Evolutionary conservation across 352 stramenopile genomes (phyloP).

Genomic region (Phytophthora pistaciae): DNA sequence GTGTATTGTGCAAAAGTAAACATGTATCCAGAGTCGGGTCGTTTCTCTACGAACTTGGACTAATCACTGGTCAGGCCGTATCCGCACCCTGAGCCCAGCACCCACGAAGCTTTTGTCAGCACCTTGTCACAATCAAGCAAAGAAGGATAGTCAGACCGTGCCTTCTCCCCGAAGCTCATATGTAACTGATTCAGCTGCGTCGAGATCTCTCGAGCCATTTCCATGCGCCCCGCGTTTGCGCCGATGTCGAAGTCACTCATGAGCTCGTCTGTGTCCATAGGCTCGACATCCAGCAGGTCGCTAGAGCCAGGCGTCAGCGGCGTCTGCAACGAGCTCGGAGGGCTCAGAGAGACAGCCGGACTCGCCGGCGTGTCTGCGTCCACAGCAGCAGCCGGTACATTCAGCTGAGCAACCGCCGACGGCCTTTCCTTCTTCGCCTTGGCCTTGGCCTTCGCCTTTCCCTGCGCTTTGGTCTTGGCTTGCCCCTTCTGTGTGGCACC

Average conservation of each 20-base stretch:
- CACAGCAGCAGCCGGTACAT: background rate
- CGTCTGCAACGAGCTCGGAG: background rate
- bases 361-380: background rate
- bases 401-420: background rate
- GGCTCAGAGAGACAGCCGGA: background rate
- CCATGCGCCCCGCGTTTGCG: background rate
- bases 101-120: constrained; percentile 12
- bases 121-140: background rate
- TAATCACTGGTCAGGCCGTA: constrained; percentile 13
- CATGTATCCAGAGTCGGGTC: constrained; percentile 5
- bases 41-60: background rate
- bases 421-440: background rate
- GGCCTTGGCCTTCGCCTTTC: background rate
- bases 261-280: background rate
- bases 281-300: background rate
- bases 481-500: background rate
- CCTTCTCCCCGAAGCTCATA: background rate
- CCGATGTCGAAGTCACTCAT: background rate
- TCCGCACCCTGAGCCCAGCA: constrained; percentile 13
- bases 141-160: background rate
- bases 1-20: constrained; percentile 27
- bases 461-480: background rate
- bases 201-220: background rate
- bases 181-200: background rate
- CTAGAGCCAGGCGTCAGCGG: background rate